Percentiles rank a stretch among this genome's conserved stretches.
These are phyloP conservation scores for Petunia secreta DNA, from an alignment of 257 asterid genomes.

Conservation along the genomic window DNA sequence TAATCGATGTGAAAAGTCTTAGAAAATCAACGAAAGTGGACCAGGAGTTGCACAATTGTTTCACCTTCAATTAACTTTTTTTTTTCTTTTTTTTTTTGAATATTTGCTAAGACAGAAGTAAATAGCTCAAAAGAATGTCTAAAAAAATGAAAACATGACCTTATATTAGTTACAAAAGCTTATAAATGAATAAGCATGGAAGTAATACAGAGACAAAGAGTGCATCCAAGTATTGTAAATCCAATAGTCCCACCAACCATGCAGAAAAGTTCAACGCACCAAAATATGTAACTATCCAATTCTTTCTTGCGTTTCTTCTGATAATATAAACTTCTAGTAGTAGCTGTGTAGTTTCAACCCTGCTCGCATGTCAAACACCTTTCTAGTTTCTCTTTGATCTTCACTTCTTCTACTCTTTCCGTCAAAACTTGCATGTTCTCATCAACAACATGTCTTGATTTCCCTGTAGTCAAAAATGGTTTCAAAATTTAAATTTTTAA, in stretches of 20 bases:
- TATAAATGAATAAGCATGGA: slow-evolving; percentile 45
- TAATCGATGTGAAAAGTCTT: no score
- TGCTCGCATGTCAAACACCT: slow-evolving; percentile 35
- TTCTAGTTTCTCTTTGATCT: slow-evolving; percentile 48
- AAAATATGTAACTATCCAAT: neutral
- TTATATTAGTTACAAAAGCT: no score
- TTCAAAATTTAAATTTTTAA: no score
- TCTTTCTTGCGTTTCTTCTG: slow-evolving; percentile 15
- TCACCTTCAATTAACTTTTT: no score
- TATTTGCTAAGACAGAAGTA: no score
- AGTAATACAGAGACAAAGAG: slow-evolving; percentile 41
- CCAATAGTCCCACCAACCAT: slow-evolving; percentile 42
- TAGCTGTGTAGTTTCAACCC: slow-evolving; percentile 45
- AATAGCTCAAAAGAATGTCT: no score
- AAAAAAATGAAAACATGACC: no score
- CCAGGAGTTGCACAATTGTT: no score
- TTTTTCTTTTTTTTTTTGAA: no score
- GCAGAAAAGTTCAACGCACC: slow-evolving; percentile 34
- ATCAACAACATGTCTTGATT: slow-evolving; percentile 47
- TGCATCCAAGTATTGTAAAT: slow-evolving; percentile 45
- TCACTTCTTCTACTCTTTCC: slow-evolving; percentile 54
- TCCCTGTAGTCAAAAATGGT: slow-evolving; percentile 32
- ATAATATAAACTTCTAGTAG: neutral
- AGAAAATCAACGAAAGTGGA: no score
- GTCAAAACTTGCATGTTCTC: slow-evolving; percentile 45